Base-by-base conservation (phyloP, 331 rosid species). In the Malus hybrid region DNA sequence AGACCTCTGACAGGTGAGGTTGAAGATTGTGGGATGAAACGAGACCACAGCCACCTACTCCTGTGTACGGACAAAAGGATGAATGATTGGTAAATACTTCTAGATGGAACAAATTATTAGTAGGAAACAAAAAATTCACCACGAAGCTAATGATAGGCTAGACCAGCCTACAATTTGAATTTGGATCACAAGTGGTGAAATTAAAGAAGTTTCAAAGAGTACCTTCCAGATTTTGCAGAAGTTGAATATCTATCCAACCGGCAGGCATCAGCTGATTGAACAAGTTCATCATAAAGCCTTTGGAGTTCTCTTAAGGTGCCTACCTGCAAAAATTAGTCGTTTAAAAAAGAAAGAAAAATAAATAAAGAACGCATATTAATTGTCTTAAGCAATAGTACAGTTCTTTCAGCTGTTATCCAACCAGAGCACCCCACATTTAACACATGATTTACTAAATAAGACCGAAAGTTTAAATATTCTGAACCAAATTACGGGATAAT, bases 41-140 rank as follows among this genome's bases (percentile, higher is more conserved):
- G 97, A 84, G 97, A 92, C 99, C 99, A 95, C 67, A 95, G 63
- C 99, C 99, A 95, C 66, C 96, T 87, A 79, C 91, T 80, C 87
- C 99, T 95, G 87, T 52, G 78, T 22, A 74, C 33, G 32, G 29
- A 61, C 63, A 79, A 73, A 73, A 22, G 28, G 44, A 50, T 18
- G 32, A 68, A 32, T 6, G 6, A 34, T 36, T 22, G 19, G 48
- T 59, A 59, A 36, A 52, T 22, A 59, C 39, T 56, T 12, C 34
- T n/a, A 71, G 19, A n/a, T 2, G 76, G 39, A 73, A 13, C 19
- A 61, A 68, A 33, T 57, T 66, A 60, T 7, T 52, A 60, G 6
- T 67, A 36, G 66, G 18, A 59, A 71, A 6, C 36, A 60, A 54
- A 57, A 42, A 61, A n/a, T 54, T 14, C 24, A 42, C 57, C 42